Evolutionary conservation across 2,329 filamentous ascomycete genomes (phyloP), one percentile per base, ranked within the genome.

Genomic region (Ascomycota sp.): DNA sequence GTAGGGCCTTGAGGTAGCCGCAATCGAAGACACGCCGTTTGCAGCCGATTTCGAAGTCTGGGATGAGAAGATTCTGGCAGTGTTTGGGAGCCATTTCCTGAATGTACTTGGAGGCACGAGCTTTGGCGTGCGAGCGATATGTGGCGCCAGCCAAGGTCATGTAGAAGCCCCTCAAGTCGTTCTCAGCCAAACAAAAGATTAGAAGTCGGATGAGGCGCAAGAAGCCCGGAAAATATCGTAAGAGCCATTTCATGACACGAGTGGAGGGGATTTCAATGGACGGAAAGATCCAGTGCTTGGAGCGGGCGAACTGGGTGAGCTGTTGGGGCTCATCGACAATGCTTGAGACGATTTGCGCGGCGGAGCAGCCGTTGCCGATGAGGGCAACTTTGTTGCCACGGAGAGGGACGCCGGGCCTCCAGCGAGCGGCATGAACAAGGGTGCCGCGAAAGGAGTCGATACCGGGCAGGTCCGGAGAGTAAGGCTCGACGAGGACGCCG

Each of bases 1-100:
- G 55, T 28, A 77, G 49, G 29, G 57, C 55, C 10, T 54, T 42
- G 13, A 70, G 57, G 54, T 73, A 76, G 1, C 55, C 56, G 2
- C 60, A 56, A 37, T 75, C 68, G 35, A 65, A 64, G 35, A 76
- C 64, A 10, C 69, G 58, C n/a, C 72, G 54, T 51, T 75, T 76
- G 51, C 71, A 76, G 1, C 70, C 69, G 10, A 74, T 49, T 31
- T 62, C 58, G 36, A 72, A 76, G 33, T 75, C 61, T 0, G 72
- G 72, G 1, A 68, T 68, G 27, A 76, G 46, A 6, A 72, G 57
- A 25, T 70, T 62, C 39, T 69, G 65, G 38, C 75, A 76, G 47
- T 71, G 64, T 33, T 61, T 52, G 0, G 72, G 72, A 0, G 64
- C 65, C 1, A 47, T 53, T 5, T 47, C 43, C 37, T 56, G 42